Percentiles rank a stretch among this genome's conserved stretches.
Conservation (phyloP, 192 early-diverging fungal genomes). For the Chytriomyces hyalinus region DNA sequence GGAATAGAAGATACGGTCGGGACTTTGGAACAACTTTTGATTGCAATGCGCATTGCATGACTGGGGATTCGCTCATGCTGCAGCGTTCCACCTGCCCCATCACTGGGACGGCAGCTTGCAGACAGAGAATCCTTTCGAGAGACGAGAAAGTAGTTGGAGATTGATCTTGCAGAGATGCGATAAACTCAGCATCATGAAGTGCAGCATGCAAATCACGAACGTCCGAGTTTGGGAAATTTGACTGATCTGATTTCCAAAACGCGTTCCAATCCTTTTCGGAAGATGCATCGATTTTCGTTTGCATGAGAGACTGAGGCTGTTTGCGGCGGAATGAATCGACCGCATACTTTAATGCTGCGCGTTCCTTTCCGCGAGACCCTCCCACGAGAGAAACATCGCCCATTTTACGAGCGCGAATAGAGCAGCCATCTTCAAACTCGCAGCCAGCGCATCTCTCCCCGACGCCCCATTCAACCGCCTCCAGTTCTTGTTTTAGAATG, state of each 20-base stretch:
- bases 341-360: not conserved
- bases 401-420: slow-evolving; percentile 1
- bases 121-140: not conserved
- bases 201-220: slow-evolving; percentile 5
- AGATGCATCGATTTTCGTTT: not conserved
- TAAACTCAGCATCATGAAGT: not conserved
- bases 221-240: not conserved
- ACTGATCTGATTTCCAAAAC: not conserved
- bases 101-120: slow-evolving; percentile 2
- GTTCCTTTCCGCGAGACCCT: slow-evolving; percentile 12
- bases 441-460: slow-evolving; percentile 39
- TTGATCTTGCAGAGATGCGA: not conserved
- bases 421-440: slow-evolving; percentile 39
- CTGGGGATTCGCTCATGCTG: slow-evolving; percentile 4
- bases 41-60: slow-evolving; percentile 17
- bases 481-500: slow-evolving; percentile 10
- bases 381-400: slow-evolving; percentile 14
- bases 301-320: slow-evolving; percentile 13
- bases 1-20: slow-evolving; percentile 32
- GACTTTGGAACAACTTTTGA: slow-evolving; percentile 9
- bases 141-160: not conserved
- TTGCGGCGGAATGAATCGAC: slow-evolving; percentile 10
- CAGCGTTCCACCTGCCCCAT: not conserved
- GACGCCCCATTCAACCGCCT: slow-evolving; percentile 38
- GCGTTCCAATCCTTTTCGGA: not conserved